Base-by-base conservation (phyloP, 2,329 filamentous ascomycete species). In the Monosporascus sp. region DNA sequence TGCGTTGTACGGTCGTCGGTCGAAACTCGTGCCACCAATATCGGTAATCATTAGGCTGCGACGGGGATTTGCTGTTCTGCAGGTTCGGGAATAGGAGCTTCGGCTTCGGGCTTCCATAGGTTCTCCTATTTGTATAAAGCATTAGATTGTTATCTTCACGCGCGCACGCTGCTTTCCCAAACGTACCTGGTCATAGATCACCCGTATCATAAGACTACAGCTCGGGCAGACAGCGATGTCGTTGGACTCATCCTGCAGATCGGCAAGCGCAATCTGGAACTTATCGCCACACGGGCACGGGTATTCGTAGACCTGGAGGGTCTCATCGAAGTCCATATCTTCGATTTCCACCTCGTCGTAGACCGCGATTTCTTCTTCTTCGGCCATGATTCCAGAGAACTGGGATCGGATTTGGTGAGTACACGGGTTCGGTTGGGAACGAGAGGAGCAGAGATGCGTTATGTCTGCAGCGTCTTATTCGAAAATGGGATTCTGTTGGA, bases 321-420 rank as follows among this genome's bases (percentile, higher is more conserved):
- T 78, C 47, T 85, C 76, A 72, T 97, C 91, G 70, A 83, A 97
- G 65, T 89, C 94, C 91, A 97, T 96, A 74, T 99, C 94, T 72
- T 97, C 93, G 76, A 97, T 97, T 71, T 97, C 93, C 72, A 97
- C 93, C 73, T 97, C 93, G 67, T 97, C 93, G 77, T 97, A 97
- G 70, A 96, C 89, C 62, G 87, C 85, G 53, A 87, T 72, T 36
- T 74, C 70, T 48, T 74, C 70, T 48, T 76, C 75, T 50, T 82
- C 78, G 59, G 43, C 43, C 43, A 46, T 46, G 22, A n/a, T 31
- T n/a, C 87, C 81, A 67, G 86, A 37, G 83, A 78, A 83, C 86
- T 86, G 53, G 61, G 44, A 48, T 74, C n/a, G 41, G 9, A 11
- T 31, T 31, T 11, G 27, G 27, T 31, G 27, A 31, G 4, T 31